Base-by-base conservation (phyloP, 2,329 filamentous ascomycete genomes). In the Aspergillus persii region DNA sequence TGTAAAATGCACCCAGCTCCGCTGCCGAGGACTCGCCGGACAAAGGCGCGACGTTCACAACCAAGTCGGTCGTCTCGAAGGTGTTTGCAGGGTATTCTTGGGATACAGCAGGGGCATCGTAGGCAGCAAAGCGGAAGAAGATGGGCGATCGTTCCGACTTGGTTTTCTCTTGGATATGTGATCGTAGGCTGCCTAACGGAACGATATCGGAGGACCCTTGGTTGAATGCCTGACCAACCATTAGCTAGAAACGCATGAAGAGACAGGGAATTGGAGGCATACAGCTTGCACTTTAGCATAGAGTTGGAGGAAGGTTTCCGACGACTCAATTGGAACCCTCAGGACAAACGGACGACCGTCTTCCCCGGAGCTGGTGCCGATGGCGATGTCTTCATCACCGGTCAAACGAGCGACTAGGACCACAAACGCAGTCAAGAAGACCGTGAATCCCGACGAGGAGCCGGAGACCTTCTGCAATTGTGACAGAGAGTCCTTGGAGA, bases 351-450 rank as follows among this genome's bases (percentile, higher is more conserved):
- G 75, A 49, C 77, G 76, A 31, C 77, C 78, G 63, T 79, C 77
- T 48, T 76, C 74, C 8, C 68, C 72, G 11, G 71, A 69, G 58
- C 76, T 80, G 49, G 79, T 79, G 39, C 76, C 79, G 56, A 81
- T 69, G 36, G 77, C 76, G 60, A 81, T 80, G 63, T 81, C 79
- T 62, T 81, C 79, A 60, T 81, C 79, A 18, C 79, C 79, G 12
- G 79, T 81, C 63, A 81, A 68, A 60, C 79, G 76, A 60, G 74
- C 74, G 26, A 79, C 77, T 49, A 81, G 68, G 53, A 79, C 70
- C 2, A 79, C 70, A 50, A 79, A 77, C 23, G 78, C 77, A 26
- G 78, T 74, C 59, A 81, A 65, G 50, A 81, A 70, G 46, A 79
- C 69, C 3, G 73, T 76, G 54, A 79, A 79, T 0, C 68, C 62